Evolutionary conservation across 257 asterid species (phyloP), one percentile per base, ranked within the genome.

Genomic region (Penstemon barbatus): DNA sequence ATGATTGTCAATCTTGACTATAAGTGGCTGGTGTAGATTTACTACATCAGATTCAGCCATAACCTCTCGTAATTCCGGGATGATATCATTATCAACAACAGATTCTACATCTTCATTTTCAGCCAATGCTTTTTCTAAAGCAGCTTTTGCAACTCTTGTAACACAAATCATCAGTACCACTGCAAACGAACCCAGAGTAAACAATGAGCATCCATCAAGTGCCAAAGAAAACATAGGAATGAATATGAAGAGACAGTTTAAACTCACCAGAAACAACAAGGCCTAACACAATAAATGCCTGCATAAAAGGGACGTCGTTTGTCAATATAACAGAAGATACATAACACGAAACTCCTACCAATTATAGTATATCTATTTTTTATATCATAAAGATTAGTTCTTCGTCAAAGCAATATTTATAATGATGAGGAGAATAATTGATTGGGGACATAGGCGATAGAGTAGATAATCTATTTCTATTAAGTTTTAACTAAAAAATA

Each of bases 211-310:
- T 52, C 7, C 4, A 61, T 37, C 41, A 25, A 44, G 37, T 6
- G 41, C 51, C 41, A 66, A 66, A 48, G 13, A 5, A 13, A 51
- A 51, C 6, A n/a, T 50, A 18, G 38, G 18, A 63, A 45, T 11
- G 33, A 25, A 25, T 25, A 25, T 25, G 33, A 25, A 25, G 33
- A 25, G 33, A 25, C 33, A 25, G 33, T 25, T 10, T 61, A 74
- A 68, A 82, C 96, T 78, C 84, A 91, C 99, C 98, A 71, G 99
- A 94, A 58, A 87, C 80, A 57, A 78, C 72, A 42, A 94, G 84
- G 75, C 99, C 96, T 76, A 79, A 51, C 11, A 80, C 68, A 65
- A 94, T 69, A 75, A 87, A 71, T 53, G 96, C 97, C 99, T 94
- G 93, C 83, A 78, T 18, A 59, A 78, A 75, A 71, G 39, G 49